Evolutionary conservation across 208 protist genomes (phyloP), one percentile per base, ranked within the genome.

Genomic region (Crithidia fasciculata): DNA sequence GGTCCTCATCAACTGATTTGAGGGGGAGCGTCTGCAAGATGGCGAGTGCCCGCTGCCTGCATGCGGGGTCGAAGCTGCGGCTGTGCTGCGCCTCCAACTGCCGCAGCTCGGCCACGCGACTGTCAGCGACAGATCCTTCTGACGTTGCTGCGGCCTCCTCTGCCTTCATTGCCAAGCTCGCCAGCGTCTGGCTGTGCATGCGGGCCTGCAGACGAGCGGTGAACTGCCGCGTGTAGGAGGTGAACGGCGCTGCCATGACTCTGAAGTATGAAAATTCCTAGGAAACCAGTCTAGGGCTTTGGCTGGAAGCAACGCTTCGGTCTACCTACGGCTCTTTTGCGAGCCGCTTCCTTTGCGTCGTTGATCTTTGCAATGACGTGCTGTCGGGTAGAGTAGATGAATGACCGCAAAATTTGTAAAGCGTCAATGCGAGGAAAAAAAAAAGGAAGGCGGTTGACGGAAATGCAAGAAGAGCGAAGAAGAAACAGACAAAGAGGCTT

Each of bases 1-100:
- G 86, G 72, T 96, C 92, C 65, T 96, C 92, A 13, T 89, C 80
- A 0, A 69, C 67, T 5, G 88, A 86, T 44, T 91, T 78, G 8
- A 94, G 80, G n/a, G 88, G 89, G 45, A 96, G 69, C 4, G 80
- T 87, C 12, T 82, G 84, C 52, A 93, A 71, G 19, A 92, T 70
- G 54, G 80, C 74, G 47, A 83, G 69, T 5, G 88, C 92, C 16
- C 77, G 63, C 18, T 76, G 71, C 37, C 62, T 76, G 5, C 88
- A 16, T 2, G 72, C 28, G 10, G 86, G 76, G 37, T 92, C 88
- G 55, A 86, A 85, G 6, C 82, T 85, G 44, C 83, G 81, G 36
- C 64, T 64, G 59, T 94, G 88, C 18, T 76, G 45, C n/a, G 74
- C 18, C 0, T 81, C 55, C 37, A 94, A 63, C 13, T 49, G 58